A percentile compares a stretch with the other conserved stretches of the same genome.
Evolutionary conservation across 495 filamentous ascomycete genomes (phyloP).

Genomic region (Geopyxis carbonaria): DNA sequence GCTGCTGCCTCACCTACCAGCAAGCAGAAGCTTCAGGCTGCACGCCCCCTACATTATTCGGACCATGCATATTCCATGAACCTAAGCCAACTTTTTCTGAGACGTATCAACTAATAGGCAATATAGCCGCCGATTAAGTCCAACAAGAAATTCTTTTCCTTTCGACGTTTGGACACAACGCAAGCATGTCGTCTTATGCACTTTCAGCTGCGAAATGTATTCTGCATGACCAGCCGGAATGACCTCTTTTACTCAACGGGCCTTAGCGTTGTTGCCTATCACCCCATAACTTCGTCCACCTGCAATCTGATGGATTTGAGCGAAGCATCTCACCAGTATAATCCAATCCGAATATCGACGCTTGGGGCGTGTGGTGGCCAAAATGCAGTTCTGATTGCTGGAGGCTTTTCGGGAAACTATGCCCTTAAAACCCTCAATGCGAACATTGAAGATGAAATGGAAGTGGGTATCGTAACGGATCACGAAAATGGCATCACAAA

Average conservation of each 20-base stretch:
- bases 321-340: constrained; percentile 29
- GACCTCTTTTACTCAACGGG: constrained; percentile 59
- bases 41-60: background rate
- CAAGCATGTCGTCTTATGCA: constrained; percentile 38
- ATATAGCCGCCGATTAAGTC: constrained; percentile 1
- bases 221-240: constrained; percentile 55
- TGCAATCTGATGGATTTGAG: constrained; percentile 46
- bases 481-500: constrained; percentile 67
- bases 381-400: constrained; percentile 54
- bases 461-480: constrained; percentile 49
- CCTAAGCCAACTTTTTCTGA: background rate
- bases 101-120: background rate
- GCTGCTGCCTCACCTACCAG: too few relatives aligned
- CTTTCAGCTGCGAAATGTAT: constrained; percentile 77
- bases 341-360: constrained; percentile 44
- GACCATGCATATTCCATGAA: background rate
- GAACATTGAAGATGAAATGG: constrained; percentile 29
- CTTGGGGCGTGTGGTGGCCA: constrained; percentile 37
- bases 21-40: too few relatives aligned
- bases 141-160: constrained; percentile 3
- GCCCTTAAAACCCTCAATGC: constrained; percentile 41
- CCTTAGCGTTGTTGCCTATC: constrained; percentile 37
- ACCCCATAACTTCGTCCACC: constrained; percentile 34
- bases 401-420: constrained; percentile 71
- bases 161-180: constrained; percentile 2